Evolutionary conservation across 768 basidiomycete species (phyloP).

Genomic region (Lepiota venenata): DNA sequence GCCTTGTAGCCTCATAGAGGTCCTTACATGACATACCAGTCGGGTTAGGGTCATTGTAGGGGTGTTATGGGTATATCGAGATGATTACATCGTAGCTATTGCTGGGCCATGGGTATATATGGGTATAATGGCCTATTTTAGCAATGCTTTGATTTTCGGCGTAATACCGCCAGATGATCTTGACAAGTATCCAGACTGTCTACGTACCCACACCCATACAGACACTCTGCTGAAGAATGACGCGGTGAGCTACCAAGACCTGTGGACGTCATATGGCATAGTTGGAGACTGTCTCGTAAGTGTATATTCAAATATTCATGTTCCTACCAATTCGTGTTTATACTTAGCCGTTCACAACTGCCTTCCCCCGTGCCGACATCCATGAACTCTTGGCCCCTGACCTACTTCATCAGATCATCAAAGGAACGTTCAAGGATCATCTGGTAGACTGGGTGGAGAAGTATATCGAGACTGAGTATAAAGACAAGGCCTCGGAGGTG

Average conservation of each 20-base stretch:
- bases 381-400: slow-evolving; percentile 28
- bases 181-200: not conserved
- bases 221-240: not conserved
- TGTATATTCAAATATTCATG: not conserved
- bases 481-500: not conserved
- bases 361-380: slow-evolving; percentile 31
- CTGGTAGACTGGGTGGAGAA: slow-evolving; percentile 31
- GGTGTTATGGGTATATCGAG: no score
- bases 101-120: no score
- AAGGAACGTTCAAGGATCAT: no score
- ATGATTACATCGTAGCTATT: no score
- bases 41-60: no score
- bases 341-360: slow-evolving; percentile 27
- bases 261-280: slow-evolving; percentile 10
- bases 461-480: slow-evolving; percentile 20
- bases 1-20: no score
- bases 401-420: slow-evolving; percentile 31
- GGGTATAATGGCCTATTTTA: no score
- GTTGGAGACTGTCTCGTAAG: slow-evolving; percentile 1
- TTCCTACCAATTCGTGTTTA: not conserved
- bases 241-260: not conserved
- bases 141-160: no score
- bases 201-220: not conserved
- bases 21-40: no score
- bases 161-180: not conserved